Evolutionary conservation across 2,329 filamentous ascomycete species (phyloP).

Genomic region (Alternaria sp.): DNA sequence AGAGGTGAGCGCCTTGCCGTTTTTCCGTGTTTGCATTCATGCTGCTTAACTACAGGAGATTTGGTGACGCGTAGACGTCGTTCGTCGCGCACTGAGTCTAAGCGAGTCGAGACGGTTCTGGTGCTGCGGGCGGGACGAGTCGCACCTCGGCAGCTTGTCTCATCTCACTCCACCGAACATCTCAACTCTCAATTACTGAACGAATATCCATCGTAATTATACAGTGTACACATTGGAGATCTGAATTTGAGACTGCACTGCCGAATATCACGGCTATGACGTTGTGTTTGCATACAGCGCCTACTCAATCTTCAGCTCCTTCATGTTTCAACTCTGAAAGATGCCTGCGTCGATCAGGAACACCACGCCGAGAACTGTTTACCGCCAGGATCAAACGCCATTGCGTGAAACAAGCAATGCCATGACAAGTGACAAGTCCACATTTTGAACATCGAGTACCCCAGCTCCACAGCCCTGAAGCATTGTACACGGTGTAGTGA

Average conservation of each 20-base stretch:
- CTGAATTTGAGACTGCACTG: background rate
- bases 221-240: background rate
- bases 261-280: background rate
- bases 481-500: constrained; percentile 7
- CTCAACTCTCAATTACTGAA: background rate
- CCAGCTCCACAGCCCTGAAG: constrained; percentile 20
- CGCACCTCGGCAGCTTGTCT: background rate
- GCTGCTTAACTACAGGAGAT: constrained; percentile 4
- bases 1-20: constrained; percentile 1
- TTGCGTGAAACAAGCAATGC: constrained; percentile 21
- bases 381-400: constrained; percentile 12
- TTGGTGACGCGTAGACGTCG: constrained; percentile 5
- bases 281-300: background rate
- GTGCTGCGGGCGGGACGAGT: constrained; percentile 1
- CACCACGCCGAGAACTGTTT: constrained; percentile 13
- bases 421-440: constrained; percentile 8
- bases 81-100: constrained; percentile 2
- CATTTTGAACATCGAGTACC: constrained; percentile 8
- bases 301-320: constrained; percentile 6
- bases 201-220: background rate
- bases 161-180: background rate
- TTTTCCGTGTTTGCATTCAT: background rate
- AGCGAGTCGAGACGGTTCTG: constrained; percentile 3
- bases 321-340: constrained; percentile 22
- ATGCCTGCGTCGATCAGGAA: constrained; percentile 33